Evolutionary conservation across 192 early-diverging fungal species (phyloP).

Genomic region (Coemansia sp.): DNA sequence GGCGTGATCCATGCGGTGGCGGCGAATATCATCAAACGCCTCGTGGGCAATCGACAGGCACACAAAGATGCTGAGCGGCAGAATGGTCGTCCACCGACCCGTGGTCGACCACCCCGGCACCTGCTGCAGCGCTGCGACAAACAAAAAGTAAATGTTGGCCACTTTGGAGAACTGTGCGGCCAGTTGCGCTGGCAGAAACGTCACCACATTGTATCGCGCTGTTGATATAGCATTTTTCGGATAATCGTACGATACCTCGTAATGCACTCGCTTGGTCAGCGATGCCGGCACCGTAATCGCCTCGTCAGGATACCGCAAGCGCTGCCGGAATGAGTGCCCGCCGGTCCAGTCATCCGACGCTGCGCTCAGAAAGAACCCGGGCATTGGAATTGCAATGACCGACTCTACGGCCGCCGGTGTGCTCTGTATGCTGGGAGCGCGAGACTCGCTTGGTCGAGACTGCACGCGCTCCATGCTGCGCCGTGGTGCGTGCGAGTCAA

Average conservation of each 20-base stretch:
- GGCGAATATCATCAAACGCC: constrained; percentile 70
- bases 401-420: constrained; percentile 15
- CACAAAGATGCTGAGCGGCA: constrained; percentile 73
- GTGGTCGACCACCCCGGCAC: constrained; percentile 76
- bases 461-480: constrained; percentile 1
- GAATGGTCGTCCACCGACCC: constrained; percentile 73
- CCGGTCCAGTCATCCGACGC: constrained; percentile 52
- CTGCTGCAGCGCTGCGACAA: constrained; percentile 80
- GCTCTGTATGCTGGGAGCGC: constrained; percentile 4
- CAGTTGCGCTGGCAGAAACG: constrained; percentile 92
- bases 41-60: constrained; percentile 76
- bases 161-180: constrained; percentile 94
- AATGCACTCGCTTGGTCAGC: constrained; percentile 56
- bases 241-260: constrained; percentile 55
- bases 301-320: constrained; percentile 47
- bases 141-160: constrained; percentile 95
- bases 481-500: not conserved
- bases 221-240: constrained; percentile 62
- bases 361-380: constrained; percentile 47
- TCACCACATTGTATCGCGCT: constrained; percentile 81
- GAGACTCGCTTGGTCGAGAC: not conserved
- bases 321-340: constrained; percentile 51
- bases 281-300: constrained; percentile 50
- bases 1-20: constrained; percentile 63
- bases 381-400: constrained; percentile 49